phyloP scores from a whole-genome alignment of 2,329 filamentous ascomycete species.

The Hypoxylon sp. region DNA sequence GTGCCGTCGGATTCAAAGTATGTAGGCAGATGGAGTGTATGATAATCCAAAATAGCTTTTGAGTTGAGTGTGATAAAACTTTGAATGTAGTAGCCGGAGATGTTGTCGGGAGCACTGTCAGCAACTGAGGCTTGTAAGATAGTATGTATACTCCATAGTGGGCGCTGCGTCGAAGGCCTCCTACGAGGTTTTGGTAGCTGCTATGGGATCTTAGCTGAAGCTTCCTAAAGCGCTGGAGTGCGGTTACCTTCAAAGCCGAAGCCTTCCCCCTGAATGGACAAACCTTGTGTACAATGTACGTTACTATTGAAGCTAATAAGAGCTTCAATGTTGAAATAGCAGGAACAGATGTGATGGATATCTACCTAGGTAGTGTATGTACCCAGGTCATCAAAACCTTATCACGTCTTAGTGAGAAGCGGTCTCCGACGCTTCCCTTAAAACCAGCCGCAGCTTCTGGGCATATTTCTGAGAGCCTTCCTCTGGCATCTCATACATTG shows the following conservation, averaged over 20 bases:
- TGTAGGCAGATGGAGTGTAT: neutral
- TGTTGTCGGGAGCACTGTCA: too few species aligned
- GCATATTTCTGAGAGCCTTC: neutral
- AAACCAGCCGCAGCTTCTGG: neutral
- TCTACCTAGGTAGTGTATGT: neutral
- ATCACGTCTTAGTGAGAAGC: neutral
- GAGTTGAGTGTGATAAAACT: too few species aligned
- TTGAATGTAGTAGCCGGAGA: too few species aligned
- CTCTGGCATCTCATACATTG: neutral
- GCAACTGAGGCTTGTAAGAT: too few species aligned
- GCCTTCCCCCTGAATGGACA: neutral
- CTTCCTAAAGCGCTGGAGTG: neutral
- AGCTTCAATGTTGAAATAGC: neutral
- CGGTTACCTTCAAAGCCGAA: neutral
- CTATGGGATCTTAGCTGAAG: neutral
- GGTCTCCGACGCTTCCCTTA: neutral
- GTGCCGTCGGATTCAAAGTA: neutral
- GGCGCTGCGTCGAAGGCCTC: neutral
- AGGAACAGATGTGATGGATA: neutral
- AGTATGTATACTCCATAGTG: too few species aligned
- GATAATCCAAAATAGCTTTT: neutral
- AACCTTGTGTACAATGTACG: neutral
- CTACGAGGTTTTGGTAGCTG: neutral
- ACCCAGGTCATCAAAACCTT: neutral
- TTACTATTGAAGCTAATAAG: neutral